Conservation (phyloP, 2,329 filamentous ascomycete species). For the Venturia oleaginea region DNA sequence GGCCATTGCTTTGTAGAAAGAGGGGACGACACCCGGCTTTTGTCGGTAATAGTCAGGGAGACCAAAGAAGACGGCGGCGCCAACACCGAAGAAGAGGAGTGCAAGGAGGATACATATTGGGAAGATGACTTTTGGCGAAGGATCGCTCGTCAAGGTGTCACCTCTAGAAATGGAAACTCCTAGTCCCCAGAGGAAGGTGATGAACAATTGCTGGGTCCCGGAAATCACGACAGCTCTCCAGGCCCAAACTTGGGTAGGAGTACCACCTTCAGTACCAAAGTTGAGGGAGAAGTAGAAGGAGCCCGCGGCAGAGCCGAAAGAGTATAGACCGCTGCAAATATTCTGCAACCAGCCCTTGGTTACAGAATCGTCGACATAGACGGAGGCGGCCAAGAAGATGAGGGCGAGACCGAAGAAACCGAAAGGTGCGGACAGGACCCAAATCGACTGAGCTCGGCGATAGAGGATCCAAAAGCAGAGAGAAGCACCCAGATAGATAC, state of each 20-base stretch:
- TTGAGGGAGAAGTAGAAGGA: slow-evolving; percentile 59
- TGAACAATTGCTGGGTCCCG: slow-evolving; percentile 58
- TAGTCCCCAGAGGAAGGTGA: slow-evolving; percentile 59
- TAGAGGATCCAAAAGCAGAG: slow-evolving; percentile 56
- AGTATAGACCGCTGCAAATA: slow-evolving; percentile 52
- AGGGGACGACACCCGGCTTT: slow-evolving; percentile 52
- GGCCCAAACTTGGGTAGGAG: slow-evolving; percentile 55
- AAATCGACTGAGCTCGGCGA: slow-evolving; percentile 47
- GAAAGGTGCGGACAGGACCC: slow-evolving; percentile 51
- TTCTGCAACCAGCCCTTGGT: slow-evolving; percentile 49
- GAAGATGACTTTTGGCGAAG: not conserved
- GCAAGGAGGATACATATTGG: slow-evolving; percentile 42
- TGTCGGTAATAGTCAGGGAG: slow-evolving; percentile 60
- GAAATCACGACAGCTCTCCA: slow-evolving; percentile 58
- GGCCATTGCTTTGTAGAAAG: slow-evolving; percentile 54
- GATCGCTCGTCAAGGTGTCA: not conserved
- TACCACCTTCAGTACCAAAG: slow-evolving; percentile 55
- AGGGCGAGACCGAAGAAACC: slow-evolving; percentile 55
- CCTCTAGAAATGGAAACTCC: slow-evolving; percentile 43
- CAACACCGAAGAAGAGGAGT: slow-evolving; percentile 47
- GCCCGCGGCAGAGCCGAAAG: slow-evolving; percentile 52
- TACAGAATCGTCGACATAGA: slow-evolving; percentile 36
- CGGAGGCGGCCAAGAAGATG: slow-evolving; percentile 52
- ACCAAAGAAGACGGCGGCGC: slow-evolving; percentile 47
- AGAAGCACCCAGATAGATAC: slow-evolving; percentile 49